These are phyloP conservation scores for Kodamaea kaohsiungensis DNA, from an alignment of 805 yeast genomes.

Conservation along the genomic window DNA sequence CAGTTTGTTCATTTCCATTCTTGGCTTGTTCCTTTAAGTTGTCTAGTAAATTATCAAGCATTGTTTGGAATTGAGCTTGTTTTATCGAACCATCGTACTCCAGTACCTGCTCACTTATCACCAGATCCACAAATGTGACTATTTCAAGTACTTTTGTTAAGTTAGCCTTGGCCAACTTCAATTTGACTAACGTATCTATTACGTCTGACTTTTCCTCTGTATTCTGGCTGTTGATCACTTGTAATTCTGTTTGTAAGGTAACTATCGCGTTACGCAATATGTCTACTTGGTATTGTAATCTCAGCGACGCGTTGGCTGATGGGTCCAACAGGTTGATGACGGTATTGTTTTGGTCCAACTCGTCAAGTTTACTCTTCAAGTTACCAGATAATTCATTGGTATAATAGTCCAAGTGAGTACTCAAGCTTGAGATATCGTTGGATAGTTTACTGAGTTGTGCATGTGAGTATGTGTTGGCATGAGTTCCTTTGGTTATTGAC, in stretches of 20 bases:
- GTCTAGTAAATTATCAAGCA: conserved; percentile 39
- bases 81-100: conserved; percentile 28
- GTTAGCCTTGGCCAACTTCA: conserved; percentile 47
- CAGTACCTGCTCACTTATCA: conserved; percentile 6
- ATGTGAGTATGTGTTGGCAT: conserved; percentile 30
- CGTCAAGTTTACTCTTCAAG: conserved; percentile 50
- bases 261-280: conserved; percentile 59
- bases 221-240: conserved; percentile 16
- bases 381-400: conserved; percentile 59
- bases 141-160: conserved; percentile 47
- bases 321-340: conserved; percentile 14
- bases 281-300: conserved; percentile 67
- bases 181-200: conserved; percentile 34
- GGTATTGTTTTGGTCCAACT: conserved; percentile 38
- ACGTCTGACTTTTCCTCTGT: conserved; percentile 4
- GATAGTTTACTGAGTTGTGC: conserved; percentile 43
- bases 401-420: conserved; percentile 62
- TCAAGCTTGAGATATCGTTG: conserved; percentile 49
- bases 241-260: conserved; percentile 43
- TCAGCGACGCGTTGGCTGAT: conserved; percentile 40
- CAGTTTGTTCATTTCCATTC: conserved; percentile 33
- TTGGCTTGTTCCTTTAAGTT: conserved; percentile 41
- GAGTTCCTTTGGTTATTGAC: conserved; percentile 28
- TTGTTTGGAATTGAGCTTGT: conserved; percentile 36
- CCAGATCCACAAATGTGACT: conserved; percentile 31